Conservation (phyloP, 2,329 filamentous ascomycete genomes). For the Talaromyces albobiverticillius region DNA sequence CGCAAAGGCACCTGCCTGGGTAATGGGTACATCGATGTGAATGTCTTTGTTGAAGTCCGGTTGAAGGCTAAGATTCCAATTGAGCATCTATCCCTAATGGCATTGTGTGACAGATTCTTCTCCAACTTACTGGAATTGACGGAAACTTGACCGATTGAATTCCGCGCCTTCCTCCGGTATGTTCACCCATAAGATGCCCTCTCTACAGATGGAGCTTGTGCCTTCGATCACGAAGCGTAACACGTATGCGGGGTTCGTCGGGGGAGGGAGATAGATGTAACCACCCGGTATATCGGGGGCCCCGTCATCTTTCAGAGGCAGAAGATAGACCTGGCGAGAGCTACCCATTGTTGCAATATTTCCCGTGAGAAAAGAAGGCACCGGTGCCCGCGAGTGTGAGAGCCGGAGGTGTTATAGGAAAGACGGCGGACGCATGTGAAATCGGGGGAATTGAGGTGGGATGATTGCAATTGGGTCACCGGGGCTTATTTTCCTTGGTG, state of each 20-base stretch:
- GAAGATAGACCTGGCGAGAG: conserved; percentile 67
- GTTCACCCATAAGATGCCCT: conserved; percentile 96
- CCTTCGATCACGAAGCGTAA: conserved; percentile 90
- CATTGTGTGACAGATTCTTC: not conserved
- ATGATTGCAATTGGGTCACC: not conserved
- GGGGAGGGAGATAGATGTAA: conserved; percentile 87
- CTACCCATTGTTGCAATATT: conserved; percentile 20
- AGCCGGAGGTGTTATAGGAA: not conserved
- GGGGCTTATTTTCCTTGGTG: too few species aligned
- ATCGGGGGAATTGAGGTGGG: not conserved
- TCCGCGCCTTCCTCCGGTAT: conserved; percentile 73
- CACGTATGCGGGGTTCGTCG: conserved; percentile 67
- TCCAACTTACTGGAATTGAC: conserved; percentile 75
- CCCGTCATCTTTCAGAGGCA: conserved; percentile 89
- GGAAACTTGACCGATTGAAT: conserved; percentile 77
- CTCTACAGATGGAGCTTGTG: conserved; percentile 88
- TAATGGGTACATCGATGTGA: conserved; percentile 83
- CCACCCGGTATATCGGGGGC: conserved; percentile 83
- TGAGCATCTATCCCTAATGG: not conserved
- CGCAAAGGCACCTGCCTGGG: conserved; percentile 80
- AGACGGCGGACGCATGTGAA: not conserved
- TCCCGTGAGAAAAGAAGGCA: not conserved
- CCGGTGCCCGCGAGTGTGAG: not conserved
- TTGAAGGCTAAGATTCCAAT: conserved; percentile 55
- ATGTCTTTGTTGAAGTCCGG: conserved; percentile 92